Conservation (phyloP, 2,329 filamentous ascomycete genomes). For the Lasiodiplodia citricola region DNA sequence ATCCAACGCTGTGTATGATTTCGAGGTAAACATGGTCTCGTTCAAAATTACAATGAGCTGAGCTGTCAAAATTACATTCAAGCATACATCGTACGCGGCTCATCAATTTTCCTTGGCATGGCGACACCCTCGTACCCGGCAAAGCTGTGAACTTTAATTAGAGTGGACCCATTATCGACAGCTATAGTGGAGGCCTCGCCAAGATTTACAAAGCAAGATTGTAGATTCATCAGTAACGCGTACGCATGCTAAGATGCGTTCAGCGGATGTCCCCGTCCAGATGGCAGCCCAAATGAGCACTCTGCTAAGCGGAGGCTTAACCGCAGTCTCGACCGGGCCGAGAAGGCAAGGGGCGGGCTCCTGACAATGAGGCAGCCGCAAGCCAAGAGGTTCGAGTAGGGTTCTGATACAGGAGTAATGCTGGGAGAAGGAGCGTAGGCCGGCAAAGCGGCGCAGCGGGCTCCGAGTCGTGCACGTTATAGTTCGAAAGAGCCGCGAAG, state of each 20-base stretch:
- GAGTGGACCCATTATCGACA: neutral
- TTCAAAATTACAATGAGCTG: neutral
- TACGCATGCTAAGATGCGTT: neutral
- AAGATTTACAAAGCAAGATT: neutral
- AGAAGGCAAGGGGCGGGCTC: neutral
- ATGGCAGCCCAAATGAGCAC: neutral
- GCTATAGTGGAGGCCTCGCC: neutral
- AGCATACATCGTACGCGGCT: neutral
- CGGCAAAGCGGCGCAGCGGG: neutral
- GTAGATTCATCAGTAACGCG: neutral
- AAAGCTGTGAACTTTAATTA: neutral
- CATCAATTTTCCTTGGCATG: neutral
- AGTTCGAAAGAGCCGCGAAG: neutral
- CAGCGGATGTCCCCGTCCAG: neutral
- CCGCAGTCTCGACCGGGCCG: neutral
- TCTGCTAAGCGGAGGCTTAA: neutral
- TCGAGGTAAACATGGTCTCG: too few species aligned
- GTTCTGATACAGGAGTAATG: conserved; percentile 8
- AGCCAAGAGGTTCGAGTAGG: conserved; percentile 8
- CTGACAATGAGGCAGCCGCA: neutral
- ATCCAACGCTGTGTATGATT: neutral
- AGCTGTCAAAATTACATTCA: neutral
- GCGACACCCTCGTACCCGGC: neutral
- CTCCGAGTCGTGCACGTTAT: neutral
- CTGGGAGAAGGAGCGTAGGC: neutral